Base-by-base conservation (phyloP, 768 basidiomycete species). In the Suillus cothurnatus region DNA sequence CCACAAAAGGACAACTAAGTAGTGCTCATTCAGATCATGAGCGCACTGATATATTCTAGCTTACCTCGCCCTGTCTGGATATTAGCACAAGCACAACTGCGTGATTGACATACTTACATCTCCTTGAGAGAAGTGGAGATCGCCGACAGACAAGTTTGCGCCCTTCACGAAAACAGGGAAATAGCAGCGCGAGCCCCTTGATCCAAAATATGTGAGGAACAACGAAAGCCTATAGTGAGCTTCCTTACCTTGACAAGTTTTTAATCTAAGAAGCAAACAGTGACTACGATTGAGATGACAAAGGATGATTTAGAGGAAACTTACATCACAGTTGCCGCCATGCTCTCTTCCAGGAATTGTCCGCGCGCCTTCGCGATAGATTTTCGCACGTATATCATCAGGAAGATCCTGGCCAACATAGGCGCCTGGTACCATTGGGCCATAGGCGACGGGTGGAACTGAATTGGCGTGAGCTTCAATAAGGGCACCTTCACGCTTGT, bases 321-420 rank as follows among this genome's bases (percentile, higher is more conserved):
- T 80, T 81, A 85, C 89, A 76, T 91, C 89, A 70, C 89, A 90
- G 65, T 91, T 90, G 34, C 91, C 91, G 21, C 91, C 91, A 73
- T 92, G 90, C 72, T 93, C 91, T n/a, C 91, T 74, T 17, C 88
- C 89, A 8, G 91, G 91, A 50, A 91, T 80, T 0, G 91, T 92
- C 66, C 91, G 81, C 45, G 91, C 90, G 26, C 91, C 91, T 67
- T 93, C 90, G 36, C 69, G 72, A 14, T 80, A 79, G 63, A 93
- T 85, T 80, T 84, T 88, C 66, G 81, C 79, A 58, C 73, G 71
- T 3, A 88, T 72, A 4, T 82, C 79, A 1, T 76, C 70, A 14
- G 76, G 69, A 4, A 92, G 67, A 47, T 89, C 87, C 71, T 91
- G 89, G 4, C 91, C 91, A 15, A 93, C 84, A 69, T 92, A 88